These are phyloP conservation scores for Cornus kousa DNA, from an alignment of 148 eudicot genomes.

Conservation along the genomic window DNA sequence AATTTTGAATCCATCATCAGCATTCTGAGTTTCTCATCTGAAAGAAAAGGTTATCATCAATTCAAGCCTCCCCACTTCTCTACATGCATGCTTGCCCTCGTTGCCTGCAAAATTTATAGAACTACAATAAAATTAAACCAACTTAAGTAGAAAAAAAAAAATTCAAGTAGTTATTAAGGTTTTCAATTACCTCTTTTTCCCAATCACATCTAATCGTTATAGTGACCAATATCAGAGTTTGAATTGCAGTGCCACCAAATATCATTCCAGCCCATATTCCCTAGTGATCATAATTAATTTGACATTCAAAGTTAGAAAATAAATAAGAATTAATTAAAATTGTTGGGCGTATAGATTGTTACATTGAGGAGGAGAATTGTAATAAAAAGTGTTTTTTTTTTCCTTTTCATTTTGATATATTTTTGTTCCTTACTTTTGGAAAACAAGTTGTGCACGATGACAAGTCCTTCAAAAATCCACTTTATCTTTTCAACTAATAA, in stretches of 20 bases:
- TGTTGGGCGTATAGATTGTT: too few relatives aligned
- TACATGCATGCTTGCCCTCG: conserved; percentile 20
- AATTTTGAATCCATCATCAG: too few relatives aligned
- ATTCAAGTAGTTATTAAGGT: background rate
- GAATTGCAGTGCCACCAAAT: conserved; percentile 37
- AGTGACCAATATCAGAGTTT: conserved; percentile 31
- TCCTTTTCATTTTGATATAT: too few relatives aligned
- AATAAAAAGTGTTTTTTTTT: too few relatives aligned
- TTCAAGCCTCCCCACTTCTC: background rate
- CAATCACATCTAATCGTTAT: conserved; percentile 40
- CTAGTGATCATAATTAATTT: conserved; percentile 12
- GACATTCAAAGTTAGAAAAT: background rate
- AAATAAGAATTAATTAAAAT: too few relatives aligned
- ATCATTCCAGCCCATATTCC: conserved; percentile 28
- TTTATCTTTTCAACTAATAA: too few relatives aligned
- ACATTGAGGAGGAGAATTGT: too few relatives aligned
- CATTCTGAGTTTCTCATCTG: too few relatives aligned
- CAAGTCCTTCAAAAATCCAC: too few relatives aligned
- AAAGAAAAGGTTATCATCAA: too few relatives aligned
- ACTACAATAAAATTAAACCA: background rate
- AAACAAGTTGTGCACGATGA: too few relatives aligned
- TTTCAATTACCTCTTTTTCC: conserved; percentile 40
- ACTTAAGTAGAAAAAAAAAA: background rate
- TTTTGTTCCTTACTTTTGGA: too few relatives aligned
- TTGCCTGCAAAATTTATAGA: conserved; percentile 26